Evolutionary conservation across 2,329 filamentous ascomycete genomes (phyloP), one percentile per base, ranked within the genome.

Genomic region (Epichloe glyceriae): DNA sequence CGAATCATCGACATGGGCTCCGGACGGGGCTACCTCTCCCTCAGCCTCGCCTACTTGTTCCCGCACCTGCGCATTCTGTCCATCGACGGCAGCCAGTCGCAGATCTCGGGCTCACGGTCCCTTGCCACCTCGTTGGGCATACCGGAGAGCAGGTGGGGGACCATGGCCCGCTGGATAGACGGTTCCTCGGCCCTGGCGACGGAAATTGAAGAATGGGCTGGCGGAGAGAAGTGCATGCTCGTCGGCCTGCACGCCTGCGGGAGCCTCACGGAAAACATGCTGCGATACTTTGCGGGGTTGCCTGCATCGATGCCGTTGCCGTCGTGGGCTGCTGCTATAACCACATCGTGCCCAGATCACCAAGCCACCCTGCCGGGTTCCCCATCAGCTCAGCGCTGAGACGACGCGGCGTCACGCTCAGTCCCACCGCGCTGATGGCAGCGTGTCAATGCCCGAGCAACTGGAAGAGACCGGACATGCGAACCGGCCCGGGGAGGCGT

Each of bases 341-440:
- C 50, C 63, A 66, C 50, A 62, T 66, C 19, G 47, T 58, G 2
- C 58, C 60, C 5, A 55, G 52, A 7, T 64, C 73, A 1, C 61
- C 65, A 5, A 51, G 62, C 38, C 68, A 69, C 15, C 67, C 69
- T 0, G 58, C 63, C 6, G 66, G 66, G 17, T 62, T 65, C 15
- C 57, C 62, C 15, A 66, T 77, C 50, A 74, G 70, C 2, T 56
- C 60, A 0, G 63, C 43, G 12, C 43, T 66, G 33, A 54, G 59
- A 20, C 34, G 34, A 5, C 55, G 45, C 22, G 30, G 51, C 3
- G 53, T 66, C n/a, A 46, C 34, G 3, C 49, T 66, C 26, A 64
- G 58, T 26, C 51, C 63, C 7, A 65, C 63, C 12, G 63, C 63
- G 5, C 50, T 66, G 12, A 66, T 66, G 63, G 61, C 61, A 2